Base-by-base conservation (phyloP, 176 grass and related monocot genomes). In the Elaeis guineensis region DNA sequence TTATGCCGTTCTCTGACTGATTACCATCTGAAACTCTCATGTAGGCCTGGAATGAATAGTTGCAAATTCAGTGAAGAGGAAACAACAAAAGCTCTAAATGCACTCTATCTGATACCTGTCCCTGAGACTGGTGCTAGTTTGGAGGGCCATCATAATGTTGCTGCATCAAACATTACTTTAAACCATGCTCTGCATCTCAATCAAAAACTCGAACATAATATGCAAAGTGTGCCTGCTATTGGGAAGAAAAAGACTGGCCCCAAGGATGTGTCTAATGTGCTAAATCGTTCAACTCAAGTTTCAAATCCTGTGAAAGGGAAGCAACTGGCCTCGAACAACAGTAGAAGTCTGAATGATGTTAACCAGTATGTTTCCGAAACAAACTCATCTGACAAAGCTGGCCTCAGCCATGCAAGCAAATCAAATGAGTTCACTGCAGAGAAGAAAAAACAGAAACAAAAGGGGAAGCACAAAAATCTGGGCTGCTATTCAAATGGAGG, bases 41-140 rank as follows among this genome's bases (percentile, higher is more conserved):
- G 66, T 72, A 98, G 93, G 58, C 87, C 87, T 71, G 82, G 87
- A 62, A 77, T 75, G 88, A 98, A 98, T 72, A 80, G 79, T 55
- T 97, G 92, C 39, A 87, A 90, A 17, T 52, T 97, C 70, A 80
- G 78, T 58, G 92, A 90, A 73, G 83, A 97, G 71, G 87, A 90
- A 55, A 97, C 92, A 48, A 91, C 81, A n/a, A 82, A 83, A 79
- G 92, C 83, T 69, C 66, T 90, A 49, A 87, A 85, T 85, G 78
- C 75, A 62, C 80, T 96, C 22, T 90, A 96, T 71, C 24, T 80
- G 22, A 63, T 78, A 51, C 75, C 86, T 58, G 64, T 64, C 50
- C 75, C 77, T 49, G 76, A 69, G 12, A 83, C 54, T 67, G 62
- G 55, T 49, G 76, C 78, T 73, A 60, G 71, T 69, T 64, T 66